These are phyloP conservation scores for Bathelium albidoporum DNA, from an alignment of 495 filamentous ascomycete species.

Conservation along the genomic window DNA sequence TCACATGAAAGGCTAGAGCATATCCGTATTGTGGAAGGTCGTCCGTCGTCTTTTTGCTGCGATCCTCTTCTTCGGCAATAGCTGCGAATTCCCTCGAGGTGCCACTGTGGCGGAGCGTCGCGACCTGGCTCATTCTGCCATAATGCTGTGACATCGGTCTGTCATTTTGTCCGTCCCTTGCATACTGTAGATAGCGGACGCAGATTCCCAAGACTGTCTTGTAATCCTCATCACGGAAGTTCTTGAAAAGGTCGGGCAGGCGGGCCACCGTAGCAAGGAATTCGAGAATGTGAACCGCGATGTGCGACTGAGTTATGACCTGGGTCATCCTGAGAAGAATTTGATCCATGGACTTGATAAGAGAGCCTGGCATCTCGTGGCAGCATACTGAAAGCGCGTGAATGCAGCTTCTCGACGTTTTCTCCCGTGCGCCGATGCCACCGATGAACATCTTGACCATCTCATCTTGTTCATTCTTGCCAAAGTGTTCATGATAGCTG, in stretches of 20 bases:
- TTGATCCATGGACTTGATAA: slow-evolving; percentile 66
- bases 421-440: slow-evolving; percentile 73
- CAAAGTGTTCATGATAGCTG: slow-evolving; percentile 76
- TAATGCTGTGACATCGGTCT: slow-evolving; percentile 31
- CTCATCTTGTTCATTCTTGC: slow-evolving; percentile 77
- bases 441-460: slow-evolving; percentile 74
- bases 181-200: slow-evolving; percentile 77
- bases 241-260: slow-evolving; percentile 71
- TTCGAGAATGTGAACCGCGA: slow-evolving; percentile 89
- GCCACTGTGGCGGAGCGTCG: slow-evolving; percentile 33
- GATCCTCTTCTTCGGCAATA: slow-evolving; percentile 15
- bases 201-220: slow-evolving; percentile 90
- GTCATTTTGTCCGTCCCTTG: slow-evolving; percentile 44
- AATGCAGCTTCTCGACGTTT: slow-evolving; percentile 72
- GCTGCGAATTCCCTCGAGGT: slow-evolving; percentile 33
- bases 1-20: slow-evolving; percentile 84
- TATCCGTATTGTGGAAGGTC: slow-evolving; percentile 86
- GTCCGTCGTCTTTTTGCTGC: slow-evolving; percentile 25
- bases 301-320: slow-evolving; percentile 82
- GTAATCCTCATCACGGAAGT: slow-evolving; percentile 79
- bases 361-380: slow-evolving; percentile 76
- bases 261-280: slow-evolving; percentile 81
- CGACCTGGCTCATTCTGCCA: slow-evolving; percentile 23
- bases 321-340: slow-evolving; percentile 89
- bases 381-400: slow-evolving; percentile 90